Evolutionary conservation across 2,329 filamentous ascomycete genomes (phyloP).

Genomic region (Scedosporium minutisporum): DNA sequence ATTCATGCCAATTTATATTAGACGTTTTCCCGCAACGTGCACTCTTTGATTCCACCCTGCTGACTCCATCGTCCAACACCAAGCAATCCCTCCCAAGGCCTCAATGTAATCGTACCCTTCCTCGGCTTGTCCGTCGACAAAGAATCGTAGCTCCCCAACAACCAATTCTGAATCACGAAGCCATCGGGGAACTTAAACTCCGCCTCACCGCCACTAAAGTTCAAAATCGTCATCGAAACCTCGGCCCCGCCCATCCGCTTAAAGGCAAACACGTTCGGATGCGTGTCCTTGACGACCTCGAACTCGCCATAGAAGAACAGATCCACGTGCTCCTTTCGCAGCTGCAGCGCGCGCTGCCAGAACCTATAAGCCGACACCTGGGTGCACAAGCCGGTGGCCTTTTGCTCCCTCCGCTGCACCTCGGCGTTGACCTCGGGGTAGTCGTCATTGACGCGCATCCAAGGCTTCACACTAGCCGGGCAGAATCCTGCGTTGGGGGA

Average conservation of each 20-base stretch:
- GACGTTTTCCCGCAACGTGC: background rate
- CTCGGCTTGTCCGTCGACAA: background rate
- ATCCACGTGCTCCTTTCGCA: constrained; percentile 52
- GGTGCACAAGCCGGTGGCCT: background rate
- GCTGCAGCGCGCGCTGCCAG: constrained; percentile 48
- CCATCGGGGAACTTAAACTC: background rate
- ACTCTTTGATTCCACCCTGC: background rate
- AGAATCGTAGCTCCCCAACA: constrained; percentile 4
- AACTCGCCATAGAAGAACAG: constrained; percentile 57
- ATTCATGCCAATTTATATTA: background rate
- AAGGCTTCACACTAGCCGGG: constrained; percentile 37
- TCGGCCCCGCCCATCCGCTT: background rate
- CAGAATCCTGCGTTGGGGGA: constrained; percentile 56
- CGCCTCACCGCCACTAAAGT: constrained; percentile 2
- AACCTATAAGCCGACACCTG: constrained; percentile 44
- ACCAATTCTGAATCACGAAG: background rate
- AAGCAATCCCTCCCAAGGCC: constrained; percentile 4
- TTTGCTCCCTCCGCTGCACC: constrained; percentile 28
- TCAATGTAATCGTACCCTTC: background rate
- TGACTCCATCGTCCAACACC: background rate
- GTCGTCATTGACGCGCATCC: constrained; percentile 62
- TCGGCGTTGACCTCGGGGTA: constrained; percentile 54
- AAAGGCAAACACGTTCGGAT: constrained; percentile 2
- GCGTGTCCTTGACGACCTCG: constrained; percentile 1
- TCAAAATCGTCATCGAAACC: constrained; percentile 2